Base-by-base conservation (phyloP, 2,329 filamentous ascomycete genomes). In the Cladobotryum protrusum region DNA sequence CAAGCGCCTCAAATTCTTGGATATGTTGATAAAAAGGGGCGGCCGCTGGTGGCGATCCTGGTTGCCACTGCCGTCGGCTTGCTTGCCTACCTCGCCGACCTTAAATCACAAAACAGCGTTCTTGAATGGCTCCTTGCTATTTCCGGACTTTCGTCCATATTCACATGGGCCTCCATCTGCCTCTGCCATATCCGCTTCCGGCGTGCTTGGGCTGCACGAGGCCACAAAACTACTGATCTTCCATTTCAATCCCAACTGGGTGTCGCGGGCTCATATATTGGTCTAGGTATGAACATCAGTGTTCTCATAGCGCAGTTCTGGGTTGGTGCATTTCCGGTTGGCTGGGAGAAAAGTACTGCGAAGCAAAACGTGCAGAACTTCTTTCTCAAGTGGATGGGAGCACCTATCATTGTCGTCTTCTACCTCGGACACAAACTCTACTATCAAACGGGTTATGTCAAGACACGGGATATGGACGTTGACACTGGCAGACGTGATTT, bases 101-200 rank as follows among this genome's bases (percentile, higher is more conserved):
- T 81, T 0, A 63, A 69, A 5, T 67, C 79, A 54, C 75, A 85
- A 59, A 72, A 72, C 15, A 69, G 76, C 18, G 82, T 86, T 7
- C 86, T 95, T 57, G 76, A 79, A 58, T 95, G 89, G 89, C 79
- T 95, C 67, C 74, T 86, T 18, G 79, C 85, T 47, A 73, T 87
- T 43, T 86, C 83, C 2, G 85, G 82, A 42, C 74, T 89, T n/a
- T 84, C 82, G 6, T 82, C 78, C 43, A 78, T 87, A 39, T 87
- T 91, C 71, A 90, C 86, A 5, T 91, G 87, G 87, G 81, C 77
- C 49, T 87, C 87, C 56, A 92, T 96, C 66, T 95, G 89, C 67
- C 72, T 95, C n/a, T 81, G 86, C 19, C 91, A 96, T 68, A 95
- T 96, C 63, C 89, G 90, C 49, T 96, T 96, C 78, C 88, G 91